Evolutionary conservation across 2,329 filamentous ascomycete genomes (phyloP), one percentile per base, ranked within the genome.

Genomic region (Zymoseptoria ardabiliae): DNA sequence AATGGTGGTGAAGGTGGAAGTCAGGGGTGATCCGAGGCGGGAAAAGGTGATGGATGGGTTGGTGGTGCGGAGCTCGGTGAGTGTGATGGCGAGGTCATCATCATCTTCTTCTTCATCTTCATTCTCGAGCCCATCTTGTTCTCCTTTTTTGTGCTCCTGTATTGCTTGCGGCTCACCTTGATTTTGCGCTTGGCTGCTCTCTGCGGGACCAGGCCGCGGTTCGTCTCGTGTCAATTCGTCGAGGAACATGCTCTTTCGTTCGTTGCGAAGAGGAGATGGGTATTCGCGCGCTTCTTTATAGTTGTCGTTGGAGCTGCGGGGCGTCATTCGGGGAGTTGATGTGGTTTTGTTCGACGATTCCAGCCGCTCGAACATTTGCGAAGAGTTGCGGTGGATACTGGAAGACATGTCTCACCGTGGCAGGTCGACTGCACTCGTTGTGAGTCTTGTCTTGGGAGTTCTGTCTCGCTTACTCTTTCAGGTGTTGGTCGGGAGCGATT

Each of bases 241-340:
- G 57, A 59, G 59, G 41, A 57, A 51, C 60, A 57, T 59, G 9
- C 54, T 49, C 20, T 55, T 54, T 10, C 25, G 19, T 28, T 51
- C 23, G 54, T 9, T 11, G 13, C 50, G 17, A 3, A 10, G 45
- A 50, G 41, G 11, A 50, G 20, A 55, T 13, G 35, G 35, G 4
- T 35, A 35, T 21, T 25, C 48, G 11, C 50, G 35, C 35, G 35
- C 35, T 41, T 45, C 35, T n/a, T 17, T 4, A 6, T 45, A 13
- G 35, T 45, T 45, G 17, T 45, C 35, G 13, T 45, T n/a, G 35
- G 17, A 45, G 35, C 13, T 45, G 13, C 35, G 11, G n/a, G 35
- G 35, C 17, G 35, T 17, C 35, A 41, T 41, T 5, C 17, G 35
- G 17, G 35, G 17, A 41, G 35, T 41, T 5, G 11, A 6, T 13